These are phyloP conservation scores for Debaryomyces sp. DNA, from an alignment of 1,139 yeast species.

Conservation along the genomic window DNA sequence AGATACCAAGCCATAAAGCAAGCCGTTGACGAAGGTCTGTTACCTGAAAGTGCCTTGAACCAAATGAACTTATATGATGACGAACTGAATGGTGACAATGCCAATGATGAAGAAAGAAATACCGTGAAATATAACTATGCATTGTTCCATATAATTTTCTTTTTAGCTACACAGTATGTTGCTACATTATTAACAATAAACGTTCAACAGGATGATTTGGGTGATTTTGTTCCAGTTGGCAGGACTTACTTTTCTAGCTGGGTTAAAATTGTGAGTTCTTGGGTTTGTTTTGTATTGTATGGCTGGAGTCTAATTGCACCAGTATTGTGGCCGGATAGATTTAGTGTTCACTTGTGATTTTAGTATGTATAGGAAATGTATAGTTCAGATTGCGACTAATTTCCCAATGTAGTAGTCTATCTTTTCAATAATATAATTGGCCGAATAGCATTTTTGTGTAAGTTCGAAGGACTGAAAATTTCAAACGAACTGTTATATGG, in stretches of 20 bases:
- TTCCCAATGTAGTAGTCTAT: conserved; percentile 10
- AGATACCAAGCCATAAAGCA: conserved; percentile 86
- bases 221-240: conserved; percentile 95
- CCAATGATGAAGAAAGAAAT: conserved; percentile 60
- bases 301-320: conserved; percentile 95
- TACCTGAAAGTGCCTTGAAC: conserved; percentile 87
- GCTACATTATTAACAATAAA: conserved; percentile 92
- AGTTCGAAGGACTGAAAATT: conserved; percentile 7
- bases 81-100: conserved; percentile 37
- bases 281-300: conserved; percentile 86
- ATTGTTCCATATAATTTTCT: conserved; percentile 86
- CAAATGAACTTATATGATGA: conserved; percentile 66
- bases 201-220: conserved; percentile 80
- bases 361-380: conserved; percentile 1
- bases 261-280: conserved; percentile 89
- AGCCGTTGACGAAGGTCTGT: conserved; percentile 92
- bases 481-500: conserved; percentile 4
- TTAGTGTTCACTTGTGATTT: conserved; percentile 42
- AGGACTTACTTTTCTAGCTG: conserved; percentile 93
- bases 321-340: conserved; percentile 85
- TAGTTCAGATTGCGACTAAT: neutral
- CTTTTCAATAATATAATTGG: conserved; percentile 13
- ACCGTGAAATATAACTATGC: conserved; percentile 85
- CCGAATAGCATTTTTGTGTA: conserved; percentile 10
- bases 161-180: conserved; percentile 95